Conservation (phyloP, 1,284 basidiomycete genomes). For the Pholiota adiposa region DNA sequence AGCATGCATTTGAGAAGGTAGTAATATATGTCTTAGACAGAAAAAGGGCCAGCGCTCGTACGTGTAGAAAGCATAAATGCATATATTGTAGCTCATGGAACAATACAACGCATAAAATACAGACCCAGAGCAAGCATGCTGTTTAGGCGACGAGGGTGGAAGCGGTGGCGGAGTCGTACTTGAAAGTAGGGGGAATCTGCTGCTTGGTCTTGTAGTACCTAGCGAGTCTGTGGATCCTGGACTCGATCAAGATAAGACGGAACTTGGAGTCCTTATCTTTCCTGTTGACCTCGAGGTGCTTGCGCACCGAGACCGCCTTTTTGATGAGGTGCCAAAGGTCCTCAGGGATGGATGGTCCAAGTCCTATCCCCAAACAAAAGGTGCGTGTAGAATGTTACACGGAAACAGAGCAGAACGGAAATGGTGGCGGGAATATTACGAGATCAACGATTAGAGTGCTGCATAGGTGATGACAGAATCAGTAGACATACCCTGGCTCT, state of each 20-base stretch:
- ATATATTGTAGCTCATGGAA: conserved; percentile 4
- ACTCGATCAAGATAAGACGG: conserved; percentile 98
- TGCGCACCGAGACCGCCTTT: conserved; percentile 99
- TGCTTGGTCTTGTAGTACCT: conserved; percentile 98
- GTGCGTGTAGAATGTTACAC: conserved; percentile 36
- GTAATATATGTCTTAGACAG: too few species aligned
- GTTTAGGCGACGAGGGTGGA: conserved; percentile 81
- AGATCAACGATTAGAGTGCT: conserved; percentile 33
- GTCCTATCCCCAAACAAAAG: conserved; percentile 80
- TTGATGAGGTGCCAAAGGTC: conserved; percentile 99
- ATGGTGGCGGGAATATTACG: conserved; percentile 22
- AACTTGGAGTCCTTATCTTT: conserved; percentile 99
- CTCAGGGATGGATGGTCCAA: conserved; percentile 98
- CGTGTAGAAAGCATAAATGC: neutral
- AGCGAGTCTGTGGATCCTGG: conserved; percentile 89
- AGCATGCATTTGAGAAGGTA: too few species aligned
- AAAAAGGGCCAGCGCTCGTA: too few species aligned
- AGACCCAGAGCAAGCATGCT: neutral
- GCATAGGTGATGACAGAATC: neutral
- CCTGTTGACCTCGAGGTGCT: conserved; percentile 98
- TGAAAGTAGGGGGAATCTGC: conserved; percentile 97
- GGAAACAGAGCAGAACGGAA: conserved; percentile 21
- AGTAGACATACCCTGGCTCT: conserved; percentile 87
- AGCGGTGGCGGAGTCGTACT: conserved; percentile 93
- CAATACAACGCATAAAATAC: conserved; percentile 5